These are phyloP conservation scores for Apiospora marii DNA, from an alignment of 2,329 filamentous ascomycete species.

Conservation along the genomic window DNA sequence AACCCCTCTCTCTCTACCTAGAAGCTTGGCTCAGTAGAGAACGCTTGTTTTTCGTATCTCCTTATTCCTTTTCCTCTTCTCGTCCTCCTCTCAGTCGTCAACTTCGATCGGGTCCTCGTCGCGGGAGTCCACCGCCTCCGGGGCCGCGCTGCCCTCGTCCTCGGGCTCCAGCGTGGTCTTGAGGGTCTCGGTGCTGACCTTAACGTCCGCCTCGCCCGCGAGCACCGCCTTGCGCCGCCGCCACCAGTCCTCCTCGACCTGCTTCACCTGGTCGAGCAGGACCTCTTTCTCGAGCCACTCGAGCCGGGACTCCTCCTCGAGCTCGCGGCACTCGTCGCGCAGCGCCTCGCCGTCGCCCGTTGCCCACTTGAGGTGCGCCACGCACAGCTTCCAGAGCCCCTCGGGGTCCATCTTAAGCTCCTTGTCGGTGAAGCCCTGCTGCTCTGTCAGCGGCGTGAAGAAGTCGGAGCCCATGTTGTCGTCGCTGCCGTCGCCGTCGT, in stretches of 20 bases:
- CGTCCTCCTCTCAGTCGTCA: not conserved
- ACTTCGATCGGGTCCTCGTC: not conserved
- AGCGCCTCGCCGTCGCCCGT: slow-evolving; percentile 71
- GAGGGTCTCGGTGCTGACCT: slow-evolving; percentile 39
- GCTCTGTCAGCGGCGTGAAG: slow-evolving; percentile 61
- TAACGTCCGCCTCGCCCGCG: slow-evolving; percentile 53
- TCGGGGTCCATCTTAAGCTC: slow-evolving; percentile 69
- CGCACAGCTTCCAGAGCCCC: slow-evolving; percentile 72
- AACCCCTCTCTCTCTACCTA: not conserved
- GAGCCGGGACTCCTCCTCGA: slow-evolving; percentile 72
- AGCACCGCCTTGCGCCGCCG: slow-evolving; percentile 61
- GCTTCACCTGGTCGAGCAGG: slow-evolving; percentile 75
- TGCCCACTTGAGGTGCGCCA: slow-evolving; percentile 76
- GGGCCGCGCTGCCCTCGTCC: slow-evolving; percentile 11
- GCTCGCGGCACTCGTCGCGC: slow-evolving; percentile 68
- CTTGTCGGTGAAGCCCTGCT: slow-evolving; percentile 69
- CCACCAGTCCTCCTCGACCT: slow-evolving; percentile 72
- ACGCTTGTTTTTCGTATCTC: not conserved
- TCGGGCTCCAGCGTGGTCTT: slow-evolving; percentile 20
- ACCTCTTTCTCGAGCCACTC: slow-evolving; percentile 86
- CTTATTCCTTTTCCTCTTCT: not conserved
- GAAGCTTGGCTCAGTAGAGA: not conserved
- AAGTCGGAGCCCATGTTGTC: slow-evolving; percentile 64
- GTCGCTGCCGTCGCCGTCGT: slow-evolving; percentile 59
- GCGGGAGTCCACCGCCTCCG: not conserved